These are phyloP conservation scores for Cymbopogon citratus DNA, from an alignment of 176 grass and related monocot species.

Conservation along the genomic window DNA sequence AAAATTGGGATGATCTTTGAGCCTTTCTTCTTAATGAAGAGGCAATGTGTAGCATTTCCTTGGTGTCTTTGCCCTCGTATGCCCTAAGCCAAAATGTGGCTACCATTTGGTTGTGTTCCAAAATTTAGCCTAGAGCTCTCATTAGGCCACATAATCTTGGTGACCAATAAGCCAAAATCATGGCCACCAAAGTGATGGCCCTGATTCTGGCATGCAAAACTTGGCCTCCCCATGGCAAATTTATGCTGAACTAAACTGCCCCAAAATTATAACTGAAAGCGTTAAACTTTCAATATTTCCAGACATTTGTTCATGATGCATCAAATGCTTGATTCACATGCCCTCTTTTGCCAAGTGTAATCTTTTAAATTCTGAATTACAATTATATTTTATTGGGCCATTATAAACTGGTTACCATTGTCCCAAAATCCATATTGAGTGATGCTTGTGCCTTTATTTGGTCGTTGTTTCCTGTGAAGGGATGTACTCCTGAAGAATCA, in stretches of 20 bases:
- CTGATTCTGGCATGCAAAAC: neutral
- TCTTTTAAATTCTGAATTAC: neutral
- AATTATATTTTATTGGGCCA: neutral
- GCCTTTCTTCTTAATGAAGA: neutral
- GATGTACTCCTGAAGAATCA: neutral
- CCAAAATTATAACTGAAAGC: neutral
- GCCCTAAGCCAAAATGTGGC: neutral
- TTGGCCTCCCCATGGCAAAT: neutral
- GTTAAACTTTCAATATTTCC: neutral
- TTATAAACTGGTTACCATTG: neutral
- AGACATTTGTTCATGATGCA: neutral
- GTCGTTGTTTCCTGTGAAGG: neutral
- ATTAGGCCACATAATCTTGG: neutral
- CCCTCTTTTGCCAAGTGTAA: neutral
- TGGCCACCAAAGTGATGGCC: neutral
- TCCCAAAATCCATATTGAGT: neutral
- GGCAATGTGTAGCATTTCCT: neutral
- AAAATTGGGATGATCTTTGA: constrained; percentile 1
- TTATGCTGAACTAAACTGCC: neutral
- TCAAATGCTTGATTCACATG: neutral
- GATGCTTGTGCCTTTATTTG: neutral
- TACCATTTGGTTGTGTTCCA: neutral
- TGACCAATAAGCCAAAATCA: neutral
- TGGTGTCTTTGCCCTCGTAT: neutral
- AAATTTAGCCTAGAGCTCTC: neutral